These are phyloP conservation scores for Phaffia rhodozyma DNA, from an alignment of 1,284 basidiomycete genomes.

Conservation along the genomic window DNA sequence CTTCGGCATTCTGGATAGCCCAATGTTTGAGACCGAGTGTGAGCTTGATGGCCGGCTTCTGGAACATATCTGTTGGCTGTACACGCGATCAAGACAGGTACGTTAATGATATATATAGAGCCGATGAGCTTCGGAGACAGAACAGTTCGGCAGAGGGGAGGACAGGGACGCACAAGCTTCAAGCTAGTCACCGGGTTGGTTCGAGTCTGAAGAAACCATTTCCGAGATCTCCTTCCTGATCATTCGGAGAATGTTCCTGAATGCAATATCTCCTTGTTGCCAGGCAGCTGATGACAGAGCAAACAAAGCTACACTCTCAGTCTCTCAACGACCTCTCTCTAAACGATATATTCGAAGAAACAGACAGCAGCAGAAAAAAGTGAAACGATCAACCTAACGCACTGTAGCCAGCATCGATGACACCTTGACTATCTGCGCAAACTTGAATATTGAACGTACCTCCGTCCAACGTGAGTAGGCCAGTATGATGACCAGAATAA, in stretches of 20 bases:
- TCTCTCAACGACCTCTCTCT: not conserved
- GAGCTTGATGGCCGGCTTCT: constrained; percentile 27
- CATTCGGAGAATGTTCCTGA: constrained; percentile 27
- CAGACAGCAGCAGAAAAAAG: not conserved
- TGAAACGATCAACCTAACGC: constrained; percentile 18
- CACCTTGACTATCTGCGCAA: constrained; percentile 50
- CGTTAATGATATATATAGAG: constrained; percentile 5
- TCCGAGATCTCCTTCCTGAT: constrained; percentile 9
- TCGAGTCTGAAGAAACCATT: constrained; percentile 1
- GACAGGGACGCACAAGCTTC: not conserved
- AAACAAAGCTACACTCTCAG: not conserved
- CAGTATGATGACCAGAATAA: constrained; percentile 8
- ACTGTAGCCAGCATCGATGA: constrained; percentile 45
- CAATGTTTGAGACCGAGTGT: constrained; percentile 24
- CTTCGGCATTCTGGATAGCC: constrained; percentile 3
- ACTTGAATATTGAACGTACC: constrained; percentile 58
- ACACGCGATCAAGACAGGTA: not conserved
- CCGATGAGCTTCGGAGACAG: constrained; percentile 10
- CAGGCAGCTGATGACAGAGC: constrained; percentile 24
- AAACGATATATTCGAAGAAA: not conserved
- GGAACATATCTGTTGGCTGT: constrained; percentile 20
- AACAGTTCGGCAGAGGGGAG: not conserved
- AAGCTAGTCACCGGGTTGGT: not conserved
- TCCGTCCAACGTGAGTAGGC: constrained; percentile 35
- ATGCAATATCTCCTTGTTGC: constrained; percentile 29